Percentiles rank a stretch among this genome's conserved stretches.
Evolutionary conservation across 2,329 filamentous ascomycete species (phyloP).

Genomic region (Graphilbum sp.): DNA sequence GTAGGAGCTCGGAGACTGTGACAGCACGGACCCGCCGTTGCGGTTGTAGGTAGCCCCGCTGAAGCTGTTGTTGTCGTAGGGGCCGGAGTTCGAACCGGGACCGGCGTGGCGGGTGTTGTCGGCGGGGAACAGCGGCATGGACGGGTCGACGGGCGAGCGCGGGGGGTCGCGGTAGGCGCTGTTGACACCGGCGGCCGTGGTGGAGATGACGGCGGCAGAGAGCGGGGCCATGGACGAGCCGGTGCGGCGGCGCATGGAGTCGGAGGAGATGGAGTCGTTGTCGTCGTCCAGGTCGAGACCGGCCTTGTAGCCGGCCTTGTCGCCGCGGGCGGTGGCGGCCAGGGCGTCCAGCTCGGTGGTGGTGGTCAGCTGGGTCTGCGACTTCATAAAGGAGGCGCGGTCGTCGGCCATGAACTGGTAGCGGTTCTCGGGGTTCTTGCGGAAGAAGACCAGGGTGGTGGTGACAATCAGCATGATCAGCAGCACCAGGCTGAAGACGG

Average conservation of each 20-base stretch:
- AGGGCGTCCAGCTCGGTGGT: constrained; percentile 71
- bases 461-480: constrained; percentile 63
- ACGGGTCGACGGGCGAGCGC: constrained; percentile 31
- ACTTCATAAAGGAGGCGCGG: constrained; percentile 82
- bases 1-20: constrained; percentile 14
- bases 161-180: constrained; percentile 16
- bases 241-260: constrained; percentile 31
- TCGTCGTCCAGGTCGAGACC: constrained; percentile 57
- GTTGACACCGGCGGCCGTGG: constrained; percentile 7
- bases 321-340: constrained; percentile 65
- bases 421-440: constrained; percentile 72
- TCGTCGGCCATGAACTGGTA: constrained; percentile 87
- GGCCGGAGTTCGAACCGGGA: constrained; percentile 11
- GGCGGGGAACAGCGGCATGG: constrained; percentile 33
- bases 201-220: constrained; percentile 11
- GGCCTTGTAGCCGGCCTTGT: constrained; percentile 45
- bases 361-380: constrained; percentile 51
- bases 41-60: constrained; percentile 6
- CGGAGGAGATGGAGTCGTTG: constrained; percentile 48
- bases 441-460: constrained; percentile 47
- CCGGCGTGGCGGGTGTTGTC: constrained; percentile 15
- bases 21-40: constrained; percentile 3
- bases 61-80: constrained; percentile 8
- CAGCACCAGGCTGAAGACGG: constrained; percentile 58
- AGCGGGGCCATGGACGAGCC: neutral